These are phyloP conservation scores for Pyrus hybrid DNA, from an alignment of 331 rosid genomes.

Conservation along the genomic window DNA sequence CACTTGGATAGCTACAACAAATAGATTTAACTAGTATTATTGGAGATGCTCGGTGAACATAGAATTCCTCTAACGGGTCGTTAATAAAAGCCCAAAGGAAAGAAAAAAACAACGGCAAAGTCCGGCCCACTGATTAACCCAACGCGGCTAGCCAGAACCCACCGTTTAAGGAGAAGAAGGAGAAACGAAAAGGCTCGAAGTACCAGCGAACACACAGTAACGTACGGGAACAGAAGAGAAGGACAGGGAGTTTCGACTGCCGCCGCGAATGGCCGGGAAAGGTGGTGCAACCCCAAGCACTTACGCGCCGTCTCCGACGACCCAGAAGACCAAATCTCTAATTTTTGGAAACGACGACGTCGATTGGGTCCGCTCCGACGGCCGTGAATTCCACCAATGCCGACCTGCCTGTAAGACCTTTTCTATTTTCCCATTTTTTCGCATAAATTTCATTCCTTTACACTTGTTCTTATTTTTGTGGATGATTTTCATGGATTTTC, in stretches of 20 bases:
- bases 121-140: neutral
- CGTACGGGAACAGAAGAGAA: no score
- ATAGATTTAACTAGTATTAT: no score
- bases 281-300: conserved; percentile 51
- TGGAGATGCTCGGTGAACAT: neutral
- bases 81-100: neutral
- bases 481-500: no score
- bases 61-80: neutral
- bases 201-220: neutral
- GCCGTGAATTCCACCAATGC: conserved; percentile 81
- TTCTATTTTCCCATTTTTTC: neutral
- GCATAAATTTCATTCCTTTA: neutral
- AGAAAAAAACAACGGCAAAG: neutral
- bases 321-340: conserved; percentile 17
- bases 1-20: no score
- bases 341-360: conserved; percentile 22
- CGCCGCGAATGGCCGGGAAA: conserved; percentile 50
- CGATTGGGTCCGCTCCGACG: conserved; percentile 60
- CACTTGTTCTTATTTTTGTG: neutral
- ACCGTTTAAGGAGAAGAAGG: neutral
- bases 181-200: neutral
- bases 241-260: no score
- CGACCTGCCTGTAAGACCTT: conserved; percentile 76
- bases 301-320: conserved; percentile 50
- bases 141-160: neutral